Percentiles rank a stretch among this genome's conserved stretches.
Evolutionary conservation across 306 rosid genomes (phyloP).

Genomic region (Quercus variabilis): DNA sequence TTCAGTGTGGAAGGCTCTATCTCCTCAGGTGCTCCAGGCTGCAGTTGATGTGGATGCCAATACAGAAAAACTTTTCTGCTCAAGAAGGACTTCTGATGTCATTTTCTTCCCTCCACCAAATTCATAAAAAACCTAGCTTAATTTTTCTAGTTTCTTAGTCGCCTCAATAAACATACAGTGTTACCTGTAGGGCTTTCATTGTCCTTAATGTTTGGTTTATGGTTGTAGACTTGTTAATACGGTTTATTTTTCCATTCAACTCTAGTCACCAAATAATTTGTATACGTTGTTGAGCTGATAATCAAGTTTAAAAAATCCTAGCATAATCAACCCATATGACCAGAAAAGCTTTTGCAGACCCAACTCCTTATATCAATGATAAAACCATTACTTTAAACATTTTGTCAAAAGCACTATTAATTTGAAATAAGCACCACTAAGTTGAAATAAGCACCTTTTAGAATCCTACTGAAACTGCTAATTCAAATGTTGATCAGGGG

Average conservation of each 20-base stretch:
- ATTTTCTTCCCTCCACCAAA: constrained; percentile 89
- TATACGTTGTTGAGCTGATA: too few relatives aligned
- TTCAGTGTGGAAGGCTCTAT: constrained; percentile 78
- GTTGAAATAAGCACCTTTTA: neutral
- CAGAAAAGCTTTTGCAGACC: neutral
- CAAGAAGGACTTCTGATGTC: constrained; percentile 70
- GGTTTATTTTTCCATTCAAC: neutral
- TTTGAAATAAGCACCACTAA: neutral
- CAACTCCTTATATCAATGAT: neutral
- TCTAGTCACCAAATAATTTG: neutral
- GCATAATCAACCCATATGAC: too few relatives aligned
- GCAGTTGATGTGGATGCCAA: constrained; percentile 66
- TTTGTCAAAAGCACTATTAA: neutral
- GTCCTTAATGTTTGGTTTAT: neutral
- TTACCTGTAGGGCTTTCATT: too few relatives aligned
- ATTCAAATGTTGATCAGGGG: neutral
- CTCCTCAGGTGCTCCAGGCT: constrained; percentile 64
- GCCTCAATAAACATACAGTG: neutral
- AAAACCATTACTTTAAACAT: neutral
- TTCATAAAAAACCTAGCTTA: constrained; percentile 12
- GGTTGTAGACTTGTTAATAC: neutral
- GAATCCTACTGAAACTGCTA: neutral
- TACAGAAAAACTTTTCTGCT: constrained; percentile 57
- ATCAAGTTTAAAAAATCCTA: neutral
- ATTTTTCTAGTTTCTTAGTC: neutral